Base-by-base conservation (phyloP, 1,284 basidiomycete species). In the Fomitopsis betulina region DNA sequence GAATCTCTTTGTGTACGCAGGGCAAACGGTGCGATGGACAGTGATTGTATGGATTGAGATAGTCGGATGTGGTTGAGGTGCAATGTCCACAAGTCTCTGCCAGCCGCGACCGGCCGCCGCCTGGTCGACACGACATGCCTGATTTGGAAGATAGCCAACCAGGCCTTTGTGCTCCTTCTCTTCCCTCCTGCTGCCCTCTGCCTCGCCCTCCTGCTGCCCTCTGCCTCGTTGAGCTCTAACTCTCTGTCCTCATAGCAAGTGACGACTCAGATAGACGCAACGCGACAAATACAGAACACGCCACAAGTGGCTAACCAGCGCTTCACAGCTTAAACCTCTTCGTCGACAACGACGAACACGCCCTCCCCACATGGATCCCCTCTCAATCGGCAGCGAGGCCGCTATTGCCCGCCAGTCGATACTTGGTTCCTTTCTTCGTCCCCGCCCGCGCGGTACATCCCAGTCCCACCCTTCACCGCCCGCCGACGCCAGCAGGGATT, bases 371-470 rank as follows among this genome's bases (percentile, higher is more conserved):
- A 72, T 72, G 70, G 70, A 72, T 63, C 67, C 70, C 19, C 39
- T 72, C 32, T 65, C 67, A 49, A 60, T 72, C 61, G 69, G 67
- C 25, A 67, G 65, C 56, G 62, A 70, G 58, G 69, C 70, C n/a
- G 65, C 68, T 30, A 65, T 67, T 33, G 71, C 72, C 33, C 67
- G 72, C 33, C 73, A 74, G 62, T 74, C 73, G 42, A 75, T 76
- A 54, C 65, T 76, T 39, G 73, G 73, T 52, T 73, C 70, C 54
- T 74, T 76, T 60, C 67, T 76, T 49, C 72, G 75, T 49, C 68
- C 70, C 21, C 67, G 75, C 60, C 75, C 74, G 49, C 71, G 74
- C 59, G 74, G 74, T 67, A 66, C 69, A 37, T 76, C 74, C 25
- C 74, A 75, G 60, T 75, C 73, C 39, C 73, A 75, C 57, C 69